Conservation (phyloP, 371 early-diverging fungal species). For the Choanephora cucurbitarum region DNA sequence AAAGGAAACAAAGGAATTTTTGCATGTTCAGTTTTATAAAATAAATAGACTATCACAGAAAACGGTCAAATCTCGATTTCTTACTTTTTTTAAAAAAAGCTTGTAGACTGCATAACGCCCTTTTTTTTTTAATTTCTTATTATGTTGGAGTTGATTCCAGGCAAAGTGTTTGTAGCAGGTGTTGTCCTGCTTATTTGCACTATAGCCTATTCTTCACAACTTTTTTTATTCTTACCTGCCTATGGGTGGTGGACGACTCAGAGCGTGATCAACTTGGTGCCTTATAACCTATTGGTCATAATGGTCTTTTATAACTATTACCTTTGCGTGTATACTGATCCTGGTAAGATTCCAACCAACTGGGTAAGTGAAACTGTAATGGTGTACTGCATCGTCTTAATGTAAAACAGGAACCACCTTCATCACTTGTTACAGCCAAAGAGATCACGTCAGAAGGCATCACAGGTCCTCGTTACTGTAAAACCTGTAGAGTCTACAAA, state of each 20-base stretch:
- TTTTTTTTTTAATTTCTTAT: neutral
- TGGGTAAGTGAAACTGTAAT: slow-evolving; percentile 58
- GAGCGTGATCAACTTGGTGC: slow-evolving; percentile 30
- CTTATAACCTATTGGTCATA: slow-evolving; percentile 69
- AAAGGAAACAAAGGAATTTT: too few relatives aligned
- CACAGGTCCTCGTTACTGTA: slow-evolving; percentile 70
- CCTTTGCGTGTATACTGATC: slow-evolving; percentile 74
- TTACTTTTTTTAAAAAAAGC: too few relatives aligned
- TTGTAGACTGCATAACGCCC: too few relatives aligned
- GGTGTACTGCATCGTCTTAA: neutral
- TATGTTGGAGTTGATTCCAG: slow-evolving; percentile 49
- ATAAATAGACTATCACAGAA: too few relatives aligned
- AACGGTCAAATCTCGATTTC: too few relatives aligned
- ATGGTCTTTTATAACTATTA: slow-evolving; percentile 83
- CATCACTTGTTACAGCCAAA: slow-evolving; percentile 25
- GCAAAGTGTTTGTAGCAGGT: slow-evolving; percentile 44
- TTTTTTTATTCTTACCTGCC: slow-evolving; percentile 35
- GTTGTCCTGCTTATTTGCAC: slow-evolving; percentile 39
- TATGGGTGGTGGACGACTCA: slow-evolving; percentile 29
- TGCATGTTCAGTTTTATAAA: too few relatives aligned
- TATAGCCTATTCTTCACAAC: slow-evolving; percentile 50
- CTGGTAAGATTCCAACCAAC: slow-evolving; percentile 76
- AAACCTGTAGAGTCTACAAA: slow-evolving; percentile 72
- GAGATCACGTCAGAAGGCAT: slow-evolving; percentile 26
- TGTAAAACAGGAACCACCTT: slow-evolving; percentile 39